Evolutionary conservation across 2,329 filamentous ascomycete species (phyloP), one percentile per base, ranked within the genome.

Genomic region (Akanthomyces lecanii): DNA sequence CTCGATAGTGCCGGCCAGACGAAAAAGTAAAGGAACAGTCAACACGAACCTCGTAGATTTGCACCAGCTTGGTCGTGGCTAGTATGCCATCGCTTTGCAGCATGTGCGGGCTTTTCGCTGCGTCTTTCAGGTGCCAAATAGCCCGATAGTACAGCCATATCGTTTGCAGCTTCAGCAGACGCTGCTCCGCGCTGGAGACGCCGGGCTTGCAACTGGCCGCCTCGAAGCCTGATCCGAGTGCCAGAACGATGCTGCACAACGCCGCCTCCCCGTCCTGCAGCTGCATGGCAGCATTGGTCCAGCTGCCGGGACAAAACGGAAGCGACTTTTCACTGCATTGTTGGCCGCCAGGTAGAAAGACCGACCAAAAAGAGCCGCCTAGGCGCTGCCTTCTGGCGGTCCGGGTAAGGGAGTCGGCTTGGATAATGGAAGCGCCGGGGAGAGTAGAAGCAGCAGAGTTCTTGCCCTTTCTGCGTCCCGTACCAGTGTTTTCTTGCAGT

Each of bases 71-170:
- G n/a, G 52, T 55, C 3, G 52, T 38, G 4, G 52, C 52, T 16
- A 55, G 52, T 42, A 55, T 55, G 45, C 59, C 16, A 38, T 62
- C 7, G 40, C 48, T 33, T 38, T 52, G 38, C 33, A 52, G 28
- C 53, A 50, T 38, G 14, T 36, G 36, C 38, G 59, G 50, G 18
- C 30, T 21, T 47, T 55, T 33, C n/a, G 42, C 25, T 25, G 59
- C 38, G 18, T 62, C 16, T 23, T 55, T 55, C 18, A 55, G 38
- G 52, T 38, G 16, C 52, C 52, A 40, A 16, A 55, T 55, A 16
- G 52, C 52, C 14, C 33, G 52, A 42, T 55, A 21, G 36, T 55
- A 55, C n/a, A 55, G 21, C 33, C 38, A 25, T 23, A 55, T 55
- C 30, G 52, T 36, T 10, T 55, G 52, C 14, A 55, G 11, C 7